Percentiles rank a stretch among this genome's conserved stretches.
Evolutionary conservation across 495 filamentous ascomycete species (phyloP).

Genomic region (Tuber brumale): DNA sequence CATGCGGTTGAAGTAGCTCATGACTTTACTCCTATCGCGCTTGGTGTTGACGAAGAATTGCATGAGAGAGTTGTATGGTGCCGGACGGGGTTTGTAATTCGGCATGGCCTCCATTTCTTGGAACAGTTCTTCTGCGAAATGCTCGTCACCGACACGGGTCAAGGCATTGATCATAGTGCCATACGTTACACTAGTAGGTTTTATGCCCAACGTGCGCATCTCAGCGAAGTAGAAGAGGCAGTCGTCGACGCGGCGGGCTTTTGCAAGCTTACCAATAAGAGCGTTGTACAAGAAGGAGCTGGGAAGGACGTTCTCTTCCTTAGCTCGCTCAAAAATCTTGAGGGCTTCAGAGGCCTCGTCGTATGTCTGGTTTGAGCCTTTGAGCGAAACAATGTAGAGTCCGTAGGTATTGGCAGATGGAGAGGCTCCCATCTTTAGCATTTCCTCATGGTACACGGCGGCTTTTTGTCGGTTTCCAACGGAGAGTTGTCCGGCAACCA

Average conservation of each 20-base stretch:
- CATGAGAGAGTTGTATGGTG: conserved; percentile 98
- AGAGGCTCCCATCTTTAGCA: conserved; percentile 70
- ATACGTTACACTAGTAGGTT: conserved; percentile 94
- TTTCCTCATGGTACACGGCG: conserved; percentile 79
- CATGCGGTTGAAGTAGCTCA: conserved; percentile 97
- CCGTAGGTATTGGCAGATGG: conserved; percentile 97
- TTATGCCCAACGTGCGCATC: conserved; percentile 88
- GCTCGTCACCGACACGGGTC: conserved; percentile 93
- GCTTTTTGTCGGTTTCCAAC: conserved; percentile 72
- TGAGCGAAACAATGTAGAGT: conserved; percentile 94
- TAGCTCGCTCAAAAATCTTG: conserved; percentile 91
- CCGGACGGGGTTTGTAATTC: conserved; percentile 95
- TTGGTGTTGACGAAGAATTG: conserved; percentile 98
- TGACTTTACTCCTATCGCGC: conserved; percentile 84
- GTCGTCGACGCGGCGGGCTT: conserved; percentile 94
- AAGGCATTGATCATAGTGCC: conserved; percentile 97
- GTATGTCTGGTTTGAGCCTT: conserved; percentile 92
- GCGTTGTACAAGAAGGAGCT: conserved; percentile 98
- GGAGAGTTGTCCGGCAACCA: conserved; percentile 88
- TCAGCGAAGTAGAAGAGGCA: conserved; percentile 96
- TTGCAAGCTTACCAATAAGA: conserved; percentile 94
- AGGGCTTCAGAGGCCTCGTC: conserved; percentile 95
- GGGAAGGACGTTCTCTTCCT: conserved; percentile 88
- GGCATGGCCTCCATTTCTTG: conserved; percentile 99
- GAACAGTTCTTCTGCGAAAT: conserved; percentile 94